These are phyloP conservation scores for Tilletia setariae DNA, from an alignment of 1,284 basidiomycete genomes.

Conservation along the genomic window DNA sequence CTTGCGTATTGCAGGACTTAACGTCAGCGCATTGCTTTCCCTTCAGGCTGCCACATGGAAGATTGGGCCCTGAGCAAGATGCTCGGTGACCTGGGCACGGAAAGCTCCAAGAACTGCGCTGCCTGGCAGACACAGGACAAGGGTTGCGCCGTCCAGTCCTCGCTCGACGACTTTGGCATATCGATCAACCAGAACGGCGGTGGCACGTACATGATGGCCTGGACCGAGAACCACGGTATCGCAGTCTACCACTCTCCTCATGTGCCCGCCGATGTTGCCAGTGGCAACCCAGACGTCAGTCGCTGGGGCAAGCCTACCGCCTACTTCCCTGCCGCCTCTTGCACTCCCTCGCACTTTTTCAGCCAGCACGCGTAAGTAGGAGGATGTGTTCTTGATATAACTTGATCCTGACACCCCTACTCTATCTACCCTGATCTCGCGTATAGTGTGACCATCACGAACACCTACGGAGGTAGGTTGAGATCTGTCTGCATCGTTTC, in stretches of 20 bases:
- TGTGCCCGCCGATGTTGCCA: neutral
- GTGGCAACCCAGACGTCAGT: neutral
- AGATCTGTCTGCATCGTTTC: too few species aligned
- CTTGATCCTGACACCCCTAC: too few species aligned
- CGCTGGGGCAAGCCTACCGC: slow-evolving; percentile 9
- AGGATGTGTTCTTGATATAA: too few species aligned
- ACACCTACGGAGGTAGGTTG: neutral
- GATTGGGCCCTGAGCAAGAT: neutral
- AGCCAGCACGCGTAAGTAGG: neutral
- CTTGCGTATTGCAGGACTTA: neutral
- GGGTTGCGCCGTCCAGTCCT: slow-evolving; percentile 11
- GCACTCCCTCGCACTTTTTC: neutral
- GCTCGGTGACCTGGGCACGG: neutral
- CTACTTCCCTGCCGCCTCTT: neutral
- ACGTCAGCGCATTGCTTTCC: neutral
- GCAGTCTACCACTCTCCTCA: neutral
- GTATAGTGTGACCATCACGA: neutral
- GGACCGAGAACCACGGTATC: slow-evolving; percentile 5
- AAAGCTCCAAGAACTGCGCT: slow-evolving; percentile 5
- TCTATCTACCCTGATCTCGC: too few species aligned
- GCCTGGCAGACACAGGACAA: slow-evolving; percentile 7
- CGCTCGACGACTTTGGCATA: neutral
- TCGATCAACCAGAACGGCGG: neutral
- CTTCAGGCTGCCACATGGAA: slow-evolving; percentile 4
- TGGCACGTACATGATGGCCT: slow-evolving; percentile 9